Conservation (phyloP, 2,329 filamentous ascomycete species). For the Teratosphaeria viscida region DNA sequence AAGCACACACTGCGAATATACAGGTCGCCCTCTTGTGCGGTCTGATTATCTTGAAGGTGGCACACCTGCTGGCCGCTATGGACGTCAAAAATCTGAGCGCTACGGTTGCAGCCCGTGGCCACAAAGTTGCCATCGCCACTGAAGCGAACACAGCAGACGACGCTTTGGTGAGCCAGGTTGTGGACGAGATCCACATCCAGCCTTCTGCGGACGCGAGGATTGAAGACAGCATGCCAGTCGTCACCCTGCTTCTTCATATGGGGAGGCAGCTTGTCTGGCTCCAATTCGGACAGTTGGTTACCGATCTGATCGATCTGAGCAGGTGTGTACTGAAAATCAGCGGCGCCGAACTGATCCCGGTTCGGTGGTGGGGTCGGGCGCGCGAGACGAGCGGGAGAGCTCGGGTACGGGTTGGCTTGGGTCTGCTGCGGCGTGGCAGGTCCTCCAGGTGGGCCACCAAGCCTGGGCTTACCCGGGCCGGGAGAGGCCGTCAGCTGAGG, state of each 20-base stretch:
- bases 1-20: constrained; percentile 99
- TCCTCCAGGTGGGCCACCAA: constrained; percentile 37
- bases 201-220: constrained; percentile 77
- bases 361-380: constrained; percentile 46
- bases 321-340: constrained; percentile 22
- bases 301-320: constrained; percentile 40
- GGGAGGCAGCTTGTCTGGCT: constrained; percentile 72
- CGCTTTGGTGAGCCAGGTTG: constrained; percentile 85
- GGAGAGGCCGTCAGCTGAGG: constrained; percentile 80
- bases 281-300: constrained; percentile 73
- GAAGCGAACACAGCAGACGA: constrained; percentile 96
- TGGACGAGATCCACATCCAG: constrained; percentile 92
- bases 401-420: constrained; percentile 75
- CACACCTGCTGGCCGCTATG: constrained; percentile 77
- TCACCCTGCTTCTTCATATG: constrained; percentile 79
- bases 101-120: constrained; percentile 92
- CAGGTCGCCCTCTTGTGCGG: constrained; percentile 79
- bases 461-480: constrained; percentile 65
- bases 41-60: constrained; percentile 77
- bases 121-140: constrained; percentile 92
- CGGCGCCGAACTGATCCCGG: constrained; percentile 19
- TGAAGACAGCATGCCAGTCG: constrained; percentile 94
- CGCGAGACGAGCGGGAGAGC: constrained; percentile 61
- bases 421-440: constrained; percentile 72
- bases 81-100: constrained; percentile 98